Evolutionary conservation across 371 early-diverging fungal species (phyloP), one percentile per base, ranked within the genome.

Genomic region (Polyrhizophydium stewartii): DNA sequence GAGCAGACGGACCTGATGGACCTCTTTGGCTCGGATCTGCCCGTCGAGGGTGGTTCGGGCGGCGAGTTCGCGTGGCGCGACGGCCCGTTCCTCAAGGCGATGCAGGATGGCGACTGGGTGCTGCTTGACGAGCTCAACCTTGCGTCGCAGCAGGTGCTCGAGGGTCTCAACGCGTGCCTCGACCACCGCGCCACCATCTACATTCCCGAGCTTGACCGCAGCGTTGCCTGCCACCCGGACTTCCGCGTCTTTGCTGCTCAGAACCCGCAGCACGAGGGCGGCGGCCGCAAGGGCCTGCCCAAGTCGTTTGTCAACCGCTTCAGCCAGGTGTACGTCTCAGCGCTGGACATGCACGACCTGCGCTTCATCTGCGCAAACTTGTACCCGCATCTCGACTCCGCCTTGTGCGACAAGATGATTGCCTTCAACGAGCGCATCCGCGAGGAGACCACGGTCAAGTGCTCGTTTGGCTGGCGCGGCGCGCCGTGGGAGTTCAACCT

Each of bases 1-100:
- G 99, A 99, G 65, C 98, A 99, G 71, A 99, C 99, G 0, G 99
- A 99, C 72, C 73, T 99, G 65, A 92, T 92, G 86, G 99, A 99
- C 78, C 79, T 99, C 43, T 94, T 99, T 79, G 99, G 99, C 60
- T 89, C 93, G 19, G 97, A 98, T 79, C 75, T 97, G 57, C 98
- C 98, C 1, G 93, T 92, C 0, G 96, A 95, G 71, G 76, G 72
- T 21, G 76, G 74, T n/a, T 63, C 50, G 33, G 87, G 86, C 56
- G 92, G 93, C 37, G 89, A 91, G 67, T 96, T 98, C 74, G 91
- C 91, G 12, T 98, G 97, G 97, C 78, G 94, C 61, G 96, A 97
- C 69, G 97, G 98, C 21, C 94, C 97, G 6, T 97, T 99, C 69
- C 77, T 99, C 63, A 84, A 87, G 61, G 98, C 96, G 10, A 92